Conservation (phyloP, 1,284 basidiomycete species). For the Moesziomyces sp. region DNA sequence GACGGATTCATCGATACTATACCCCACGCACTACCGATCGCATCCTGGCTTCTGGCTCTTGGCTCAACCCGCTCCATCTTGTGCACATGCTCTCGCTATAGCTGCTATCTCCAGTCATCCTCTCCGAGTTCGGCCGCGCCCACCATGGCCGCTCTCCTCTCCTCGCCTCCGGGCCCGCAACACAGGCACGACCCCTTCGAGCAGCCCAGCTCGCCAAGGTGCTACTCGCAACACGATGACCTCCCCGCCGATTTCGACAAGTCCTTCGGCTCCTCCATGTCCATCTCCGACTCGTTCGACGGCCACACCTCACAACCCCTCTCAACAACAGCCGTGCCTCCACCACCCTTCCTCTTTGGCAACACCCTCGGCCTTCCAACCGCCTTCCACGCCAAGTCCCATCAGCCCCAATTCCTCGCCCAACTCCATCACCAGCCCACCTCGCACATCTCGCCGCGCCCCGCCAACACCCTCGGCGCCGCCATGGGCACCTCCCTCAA, state of each 20-base stretch:
- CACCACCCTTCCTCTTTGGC: constrained; percentile 24
- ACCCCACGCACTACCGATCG: too few species aligned
- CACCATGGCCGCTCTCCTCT: constrained; percentile 43
- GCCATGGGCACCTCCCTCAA: constrained; percentile 59
- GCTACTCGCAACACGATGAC: constrained; percentile 37
- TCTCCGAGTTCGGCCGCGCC: background rate
- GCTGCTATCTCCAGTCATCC: background rate
- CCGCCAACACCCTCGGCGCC: constrained; percentile 36
- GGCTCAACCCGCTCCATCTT: too few species aligned
- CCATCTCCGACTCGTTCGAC: constrained; percentile 61
- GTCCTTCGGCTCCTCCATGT: constrained; percentile 67
- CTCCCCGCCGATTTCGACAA: constrained; percentile 62
- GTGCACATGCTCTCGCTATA: too few species aligned
- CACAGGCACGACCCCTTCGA: constrained; percentile 49
- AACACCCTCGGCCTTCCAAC: constrained; percentile 28
- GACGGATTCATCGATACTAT: too few species aligned
- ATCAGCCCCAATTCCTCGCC: constrained; percentile 16
- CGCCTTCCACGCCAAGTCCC: constrained; percentile 18
- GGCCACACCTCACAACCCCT: constrained; percentile 24
- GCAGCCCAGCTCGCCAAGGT: constrained; percentile 49
- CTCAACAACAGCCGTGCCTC: constrained; percentile 6
- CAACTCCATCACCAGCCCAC: constrained; percentile 10
- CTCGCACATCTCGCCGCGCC: constrained; percentile 15
- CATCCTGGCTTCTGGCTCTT: too few species aligned
- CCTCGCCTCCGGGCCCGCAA: constrained; percentile 37